Conservation (phyloP, 1,139 yeast species). For the Saccharomyces hybrid region DNA sequence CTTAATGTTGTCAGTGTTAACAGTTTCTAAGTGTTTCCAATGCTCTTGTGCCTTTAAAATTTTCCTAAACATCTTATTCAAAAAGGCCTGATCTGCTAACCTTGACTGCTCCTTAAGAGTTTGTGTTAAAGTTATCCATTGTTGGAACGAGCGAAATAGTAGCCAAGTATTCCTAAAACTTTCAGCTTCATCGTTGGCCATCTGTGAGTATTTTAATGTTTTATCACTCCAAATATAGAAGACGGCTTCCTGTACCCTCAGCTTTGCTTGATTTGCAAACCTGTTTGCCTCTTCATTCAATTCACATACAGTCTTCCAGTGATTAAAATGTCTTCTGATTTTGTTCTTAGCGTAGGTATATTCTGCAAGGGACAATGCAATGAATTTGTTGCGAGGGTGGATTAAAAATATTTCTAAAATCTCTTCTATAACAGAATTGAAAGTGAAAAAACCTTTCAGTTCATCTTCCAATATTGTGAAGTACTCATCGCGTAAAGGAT, state of each 20-base stretch:
- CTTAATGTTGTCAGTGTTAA: neutral
- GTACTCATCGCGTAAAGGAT: constrained; percentile 12
- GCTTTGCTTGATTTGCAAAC: neutral
- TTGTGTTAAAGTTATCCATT: constrained; percentile 2
- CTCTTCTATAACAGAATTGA: constrained; percentile 8
- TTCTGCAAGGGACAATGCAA: constrained; percentile 13
- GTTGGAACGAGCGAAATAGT: constrained; percentile 2
- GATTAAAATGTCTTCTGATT: neutral
- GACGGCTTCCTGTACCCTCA: neutral
- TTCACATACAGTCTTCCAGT: neutral
- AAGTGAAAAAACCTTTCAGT: constrained; percentile 9
- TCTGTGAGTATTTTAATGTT: neutral
- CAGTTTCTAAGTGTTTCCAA: neutral
- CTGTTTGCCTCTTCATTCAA: neutral
- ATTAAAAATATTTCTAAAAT: constrained; percentile 11
- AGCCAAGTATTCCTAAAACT: constrained; percentile 1
- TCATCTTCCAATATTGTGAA: constrained; percentile 11
- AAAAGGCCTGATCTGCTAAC: constrained; percentile 2
- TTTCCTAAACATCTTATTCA: constrained; percentile 1
- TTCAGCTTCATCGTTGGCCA: neutral
- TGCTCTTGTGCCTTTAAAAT: neutral
- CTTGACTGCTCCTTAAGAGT: neutral
- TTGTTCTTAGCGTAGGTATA: neutral
- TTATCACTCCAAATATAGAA: neutral
- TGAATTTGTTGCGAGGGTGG: constrained; percentile 12